Base-by-base conservation (phyloP, 2,329 filamentous ascomycete genomes). In the Fusarium temperatum region DNA sequence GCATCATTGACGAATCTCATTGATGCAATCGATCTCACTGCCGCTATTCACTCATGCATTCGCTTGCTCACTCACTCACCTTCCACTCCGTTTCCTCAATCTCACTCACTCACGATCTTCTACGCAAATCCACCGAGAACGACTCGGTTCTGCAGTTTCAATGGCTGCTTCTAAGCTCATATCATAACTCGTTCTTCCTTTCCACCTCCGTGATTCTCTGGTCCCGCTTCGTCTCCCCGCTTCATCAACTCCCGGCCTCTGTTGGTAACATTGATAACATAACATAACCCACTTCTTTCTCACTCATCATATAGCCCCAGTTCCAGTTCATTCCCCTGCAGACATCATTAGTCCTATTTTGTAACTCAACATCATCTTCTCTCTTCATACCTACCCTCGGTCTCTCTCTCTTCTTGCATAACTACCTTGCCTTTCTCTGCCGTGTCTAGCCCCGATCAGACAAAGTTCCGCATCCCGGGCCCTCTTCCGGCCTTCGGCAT, bases 1-100 rank as follows among this genome's bases (percentile, higher is more conserved):
- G 75, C 70, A 66, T 68, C 62, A 57, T 77, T 72, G 76, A 76
- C 70, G 63, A 67, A 64, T 48, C 51, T 61, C 51, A 41, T 72
- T 61, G 54, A 67, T 65, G 61, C 68, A 72, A 68, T 74, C 63
- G 41, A 42, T 54, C 39, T 30, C 24, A 38, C 44, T 60, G 44
- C 44, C 32, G 26, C 57, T 47, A 42, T 55, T 32, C 58, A 56
- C 12, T 61, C 55, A 51, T 50, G 51, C 28, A 45, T 35, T 32
- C 39, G 12, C 14, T 39, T 39, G 28, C 26, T 56, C 18, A 15
- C 24, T 39, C 30, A 35, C 30, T 60, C 32, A 55, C 65, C 50
- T 58, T 63, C 41, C 51, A 38, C 35, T 45, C 30, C n/a, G 5
- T 35, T 15, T 15, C n/a, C 18, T 53, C n/a, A 55, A 41, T 42